phyloP scores from a whole-genome alignment of 306 rosid genomes.

The Acacia crassicarpa region DNA sequence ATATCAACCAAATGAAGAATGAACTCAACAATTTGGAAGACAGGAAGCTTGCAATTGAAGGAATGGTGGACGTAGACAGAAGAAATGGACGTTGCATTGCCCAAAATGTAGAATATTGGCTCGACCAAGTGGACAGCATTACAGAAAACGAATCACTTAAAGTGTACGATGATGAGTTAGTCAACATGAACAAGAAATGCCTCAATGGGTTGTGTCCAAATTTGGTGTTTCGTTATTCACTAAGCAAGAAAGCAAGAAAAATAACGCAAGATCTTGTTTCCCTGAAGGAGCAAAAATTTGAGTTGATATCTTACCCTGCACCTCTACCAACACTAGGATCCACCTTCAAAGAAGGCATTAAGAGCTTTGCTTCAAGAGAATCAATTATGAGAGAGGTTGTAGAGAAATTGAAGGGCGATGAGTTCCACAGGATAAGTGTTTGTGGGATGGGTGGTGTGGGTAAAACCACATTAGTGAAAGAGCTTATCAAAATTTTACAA shows the following conservation, averaged over 20 bases:
- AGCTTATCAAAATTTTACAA: constrained; percentile 4
- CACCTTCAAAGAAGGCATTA: constrained; percentile 15
- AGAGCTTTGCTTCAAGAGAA: constrained; percentile 16
- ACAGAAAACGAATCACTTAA: background rate
- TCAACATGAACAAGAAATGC: constrained; percentile 18
- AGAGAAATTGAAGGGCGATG: constrained; percentile 5
- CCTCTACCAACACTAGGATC: constrained; percentile 14
- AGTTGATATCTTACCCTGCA: constrained; percentile 4
- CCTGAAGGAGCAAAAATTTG: background rate
- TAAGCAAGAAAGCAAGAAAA: constrained; percentile 17
- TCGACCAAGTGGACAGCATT: background rate
- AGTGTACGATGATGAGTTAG: background rate
- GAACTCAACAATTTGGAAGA: background rate
- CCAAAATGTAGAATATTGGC: constrained; percentile 17
- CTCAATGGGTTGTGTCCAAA: constrained; percentile 17
- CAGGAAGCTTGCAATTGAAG: constrained; percentile 8
- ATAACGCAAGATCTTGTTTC: background rate
- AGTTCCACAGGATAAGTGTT: background rate
- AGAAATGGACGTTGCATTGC: constrained; percentile 15
- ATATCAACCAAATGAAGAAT: background rate
- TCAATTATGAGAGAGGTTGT: background rate
- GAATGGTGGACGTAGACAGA: constrained; percentile 5
- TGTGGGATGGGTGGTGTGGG: constrained; percentile 45
- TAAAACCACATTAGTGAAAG: constrained; percentile 30
- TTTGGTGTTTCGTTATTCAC: background rate